Evolutionary conservation across 2,329 filamentous ascomycete species (phyloP), one percentile per base, ranked within the genome.

Genomic region (Sclerotiophoma versabilis): DNA sequence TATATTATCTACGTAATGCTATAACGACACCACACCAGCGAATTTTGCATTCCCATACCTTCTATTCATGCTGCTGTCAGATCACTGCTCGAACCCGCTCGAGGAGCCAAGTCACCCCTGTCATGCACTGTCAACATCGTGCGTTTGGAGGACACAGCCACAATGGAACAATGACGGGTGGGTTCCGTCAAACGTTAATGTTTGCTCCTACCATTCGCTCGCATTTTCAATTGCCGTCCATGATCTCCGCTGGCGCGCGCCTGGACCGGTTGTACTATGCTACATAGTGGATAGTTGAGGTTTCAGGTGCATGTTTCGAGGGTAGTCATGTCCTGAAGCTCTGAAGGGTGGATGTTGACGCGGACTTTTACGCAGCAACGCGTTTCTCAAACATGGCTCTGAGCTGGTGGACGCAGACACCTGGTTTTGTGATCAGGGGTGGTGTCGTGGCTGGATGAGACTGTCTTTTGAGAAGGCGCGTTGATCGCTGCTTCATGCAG

Each of bases 1-100:
- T 25, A 54, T 46, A 14, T 41, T 36, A 45, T 45, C 51, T 54
- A 54, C 51, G 2, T 54, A 54, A 54, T 54, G 39, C 33, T 46
- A 54, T 49, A 45, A 27, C 41, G 38, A 29, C 33, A 15, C 19
- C 14, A 27, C 25, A 33, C 5, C 19, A 26, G n/a, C 11, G 17
- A 8, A 0, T 5, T 14, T 12, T 12, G 3, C 7, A 25, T 19
- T 26, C 14, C n/a, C 19, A 12, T 19, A 10, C 17, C 29, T 15
- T 27, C 11, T 5, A 5, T 5, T 23, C 5, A 10, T n/a, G 5
- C 7, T 42, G 15, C 30, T 29, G 15, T 8, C 15, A 5, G 19
- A 9, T 20, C 5, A 8, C 12, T 25, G n/a, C 17, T 1, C 3
- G 11, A 2, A 6, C 20, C 5, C 8, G 5, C 5, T 26, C 2